Evolutionary conservation across 2,329 filamentous ascomycete species (phyloP).

Genomic region (Colletotrichum musicola): DNA sequence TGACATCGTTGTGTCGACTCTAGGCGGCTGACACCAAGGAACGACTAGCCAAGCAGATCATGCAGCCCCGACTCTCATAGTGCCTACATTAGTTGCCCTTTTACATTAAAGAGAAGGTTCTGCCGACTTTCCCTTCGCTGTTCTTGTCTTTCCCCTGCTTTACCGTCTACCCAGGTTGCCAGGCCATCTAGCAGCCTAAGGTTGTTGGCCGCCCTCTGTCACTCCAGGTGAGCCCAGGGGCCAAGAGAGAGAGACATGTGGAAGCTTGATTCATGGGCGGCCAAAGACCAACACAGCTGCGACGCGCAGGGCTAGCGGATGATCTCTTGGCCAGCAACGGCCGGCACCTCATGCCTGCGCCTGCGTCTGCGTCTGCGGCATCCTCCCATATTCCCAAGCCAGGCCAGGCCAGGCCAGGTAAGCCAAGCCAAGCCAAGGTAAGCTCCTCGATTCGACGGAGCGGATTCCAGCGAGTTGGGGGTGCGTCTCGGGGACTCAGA

Average conservation of each 20-base stretch:
- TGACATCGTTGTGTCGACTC: slow-evolving; percentile 2
- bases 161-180: background rate
- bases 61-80: background rate
- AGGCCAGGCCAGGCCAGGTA: too few species aligned
- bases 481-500: slow-evolving; percentile 20
- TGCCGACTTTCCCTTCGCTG: background rate
- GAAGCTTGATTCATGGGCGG: slow-evolving; percentile 2
- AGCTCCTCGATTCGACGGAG: background rate
- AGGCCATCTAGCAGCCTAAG: background rate
- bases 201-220: background rate
- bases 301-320: slow-evolving; percentile 15
- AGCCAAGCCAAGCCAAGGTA: too few species aligned
- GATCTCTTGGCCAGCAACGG: slow-evolving; percentile 22
- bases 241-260: slow-evolving; percentile 1
- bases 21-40: slow-evolving; percentile 10
- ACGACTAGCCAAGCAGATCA: slow-evolving; percentile 9
- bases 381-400: too few species aligned
- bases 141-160: background rate
- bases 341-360: too few species aligned
- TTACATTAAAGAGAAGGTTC: too few species aligned
- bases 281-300: background rate
- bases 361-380: too few species aligned
- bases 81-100: too few species aligned
- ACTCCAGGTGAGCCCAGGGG: background rate
- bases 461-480: slow-evolving; percentile 6